Base-by-base conservation (phyloP, 106 monocot genomes). In the Alisma plantagoaquatica region DNA sequence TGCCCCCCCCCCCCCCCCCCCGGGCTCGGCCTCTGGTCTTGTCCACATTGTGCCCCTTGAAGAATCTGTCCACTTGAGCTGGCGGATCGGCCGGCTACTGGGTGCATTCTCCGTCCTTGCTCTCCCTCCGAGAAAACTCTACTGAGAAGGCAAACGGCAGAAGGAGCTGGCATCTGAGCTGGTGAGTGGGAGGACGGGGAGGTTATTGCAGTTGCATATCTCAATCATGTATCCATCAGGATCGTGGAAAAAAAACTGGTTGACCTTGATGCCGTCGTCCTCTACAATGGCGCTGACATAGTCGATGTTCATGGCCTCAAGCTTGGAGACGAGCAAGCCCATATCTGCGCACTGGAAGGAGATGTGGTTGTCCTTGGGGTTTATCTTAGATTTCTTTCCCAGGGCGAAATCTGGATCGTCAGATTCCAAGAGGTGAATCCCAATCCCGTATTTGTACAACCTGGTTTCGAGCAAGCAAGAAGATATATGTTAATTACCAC, bases 211-310 rank as follows among this genome's bases (percentile, higher is more conserved):
- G 77, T 87, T 87, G 80, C 93, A 93, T 43, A 93, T 72, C 58
- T 93, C 93, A 60, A 93, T 80, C 93, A 87, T 93, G 83, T 80
- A 87, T 3, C 77, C 83, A 12, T 93, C 93, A 0, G 93, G 93
- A 52, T 93, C 93, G 11, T 93, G 87, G 67, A 93, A 93, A 80
- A 93, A 93, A 33, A 93, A 57, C 57, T 93, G 93, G 27, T 87
- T 83, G 0, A 87, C 74, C 45, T 52, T 62, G 47, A 83, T 65
- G 0, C 93, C 83, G 4, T 83, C 83, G 19, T 87, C 87, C 67
- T 93, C 83, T 1, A 87, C 80, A 0, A 46, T 24, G 17, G 69
- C 41, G 32, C 53, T 33, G 10, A 87, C 22, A 72, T 71, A 87
- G 1, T 38, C 16, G 16, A 93, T 75, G 20, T 29, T 77, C 72